phyloP scores from a whole-genome alignment of 192 early-diverging fungal species.

The Umbelopsis sp. region DNA sequence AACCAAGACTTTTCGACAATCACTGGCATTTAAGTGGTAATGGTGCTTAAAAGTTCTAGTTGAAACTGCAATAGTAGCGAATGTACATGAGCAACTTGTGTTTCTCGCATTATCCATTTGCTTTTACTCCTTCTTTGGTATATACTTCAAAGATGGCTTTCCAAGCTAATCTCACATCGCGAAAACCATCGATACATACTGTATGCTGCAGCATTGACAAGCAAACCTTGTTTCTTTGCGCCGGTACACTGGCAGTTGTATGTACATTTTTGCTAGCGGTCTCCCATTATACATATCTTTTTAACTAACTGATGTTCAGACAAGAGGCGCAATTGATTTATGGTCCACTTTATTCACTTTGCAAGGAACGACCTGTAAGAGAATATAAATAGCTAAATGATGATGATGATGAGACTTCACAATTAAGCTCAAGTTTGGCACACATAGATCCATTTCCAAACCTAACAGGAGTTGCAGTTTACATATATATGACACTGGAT shows the following conservation, averaged over 20 bases:
- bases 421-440: background rate
- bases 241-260: background rate
- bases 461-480: background rate
- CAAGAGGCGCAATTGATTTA: background rate
- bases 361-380: constrained; percentile 5
- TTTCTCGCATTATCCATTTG: background rate
- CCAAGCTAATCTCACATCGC: background rate
- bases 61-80: background rate
- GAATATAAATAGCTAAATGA: background rate
- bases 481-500: background rate
- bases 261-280: background rate
- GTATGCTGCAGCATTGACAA: background rate
- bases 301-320: background rate
- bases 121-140: background rate
- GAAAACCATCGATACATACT: background rate
- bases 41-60: background rate
- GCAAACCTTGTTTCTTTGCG: background rate
- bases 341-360: constrained; percentile 15
- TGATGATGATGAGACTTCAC: background rate
- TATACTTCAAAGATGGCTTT: background rate
- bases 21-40: background rate
- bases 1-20: no score
- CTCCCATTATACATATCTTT: background rate
- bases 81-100: background rate
- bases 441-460: background rate